Conservation (phyloP, 257 asterid genomes). For the Nicotiana obtusifolia region DNA sequence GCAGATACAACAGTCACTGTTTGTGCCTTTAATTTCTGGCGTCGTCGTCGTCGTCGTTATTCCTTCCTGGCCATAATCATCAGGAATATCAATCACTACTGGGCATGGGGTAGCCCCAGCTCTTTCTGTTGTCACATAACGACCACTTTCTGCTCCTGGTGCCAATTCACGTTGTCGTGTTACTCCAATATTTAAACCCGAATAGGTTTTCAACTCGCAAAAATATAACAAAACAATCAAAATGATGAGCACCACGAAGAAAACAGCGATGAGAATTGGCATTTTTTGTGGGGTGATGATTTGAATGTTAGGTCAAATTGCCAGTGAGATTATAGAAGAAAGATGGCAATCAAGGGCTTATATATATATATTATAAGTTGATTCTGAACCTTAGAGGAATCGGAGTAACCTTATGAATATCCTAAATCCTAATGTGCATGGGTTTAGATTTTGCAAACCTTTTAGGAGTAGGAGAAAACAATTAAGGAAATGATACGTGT, state of each 20-base stretch:
- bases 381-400: background rate
- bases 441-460: background rate
- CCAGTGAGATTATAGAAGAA: no score
- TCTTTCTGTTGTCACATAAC: background rate
- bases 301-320: no score
- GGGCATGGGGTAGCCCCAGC: no score
- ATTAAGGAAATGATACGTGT: background rate
- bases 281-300: no score
- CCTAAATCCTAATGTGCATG: background rate
- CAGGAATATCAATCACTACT: background rate
- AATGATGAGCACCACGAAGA: no score
- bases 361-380: background rate
- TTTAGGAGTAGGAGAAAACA: background rate
- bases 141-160: background rate
- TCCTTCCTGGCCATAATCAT: no score
- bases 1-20: background rate
- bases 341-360: background rate
- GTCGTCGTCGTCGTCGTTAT: no score
- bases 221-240: no score
- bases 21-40: background rate
- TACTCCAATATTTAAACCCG: background rate
- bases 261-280: no score
- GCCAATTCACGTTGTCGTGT: background rate
- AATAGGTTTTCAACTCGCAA: no score
- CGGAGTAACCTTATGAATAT: background rate